Evolutionary conservation across 176 grass and related monocot species (phyloP), one percentile per base, ranked within the genome.

Genomic region (Phragmites australis): DNA sequence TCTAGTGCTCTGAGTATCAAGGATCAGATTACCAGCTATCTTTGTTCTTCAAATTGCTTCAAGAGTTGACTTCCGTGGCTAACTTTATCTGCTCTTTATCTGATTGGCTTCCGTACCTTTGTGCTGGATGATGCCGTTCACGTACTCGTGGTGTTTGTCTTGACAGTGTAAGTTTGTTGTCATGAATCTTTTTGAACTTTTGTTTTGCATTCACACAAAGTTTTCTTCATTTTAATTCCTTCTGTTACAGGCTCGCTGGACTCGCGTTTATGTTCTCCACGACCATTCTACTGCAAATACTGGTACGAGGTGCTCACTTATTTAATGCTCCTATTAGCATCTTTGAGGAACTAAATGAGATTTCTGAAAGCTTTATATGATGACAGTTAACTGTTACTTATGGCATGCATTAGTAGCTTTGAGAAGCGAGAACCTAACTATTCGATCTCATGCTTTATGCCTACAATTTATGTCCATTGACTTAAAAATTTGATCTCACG

Each of bases 261-360:
- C 88, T 98, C 42, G 96, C 92, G 1, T 94, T 93, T 93, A 98
- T 98, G 96, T 98, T 93, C 75, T 98, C 96, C 4, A 81, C 96
- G 21, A 98, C 92, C 62, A 86, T 98, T 88, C 78, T 98, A 49
- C 81, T 98, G 81, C 92, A 98, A 72, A 93, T 98, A 64, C 83
- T 98, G 95, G 95, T 98, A 91, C 8, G 4, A 0, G 25, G n/a
- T 84, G 18, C 15, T 55, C 45, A 41, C 52, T 14, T 63, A 23
- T 51, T 17, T 83, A 70, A 57, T 22, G 23, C 27, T 49, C n/a
- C 75, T 62, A 0, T 6, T 60, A 18, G 23, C 50, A 3, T 77
- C 26, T 62, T 19, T 4, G 60, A 2, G 16, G 40, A 9, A 62
- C 22, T 30, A 26, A 53, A 8, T 70, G 15, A 17, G 22, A 82